These are phyloP conservation scores for Metschnikowia lochheadii DNA, from an alignment of 805 yeast genomes.

Conservation along the genomic window DNA sequence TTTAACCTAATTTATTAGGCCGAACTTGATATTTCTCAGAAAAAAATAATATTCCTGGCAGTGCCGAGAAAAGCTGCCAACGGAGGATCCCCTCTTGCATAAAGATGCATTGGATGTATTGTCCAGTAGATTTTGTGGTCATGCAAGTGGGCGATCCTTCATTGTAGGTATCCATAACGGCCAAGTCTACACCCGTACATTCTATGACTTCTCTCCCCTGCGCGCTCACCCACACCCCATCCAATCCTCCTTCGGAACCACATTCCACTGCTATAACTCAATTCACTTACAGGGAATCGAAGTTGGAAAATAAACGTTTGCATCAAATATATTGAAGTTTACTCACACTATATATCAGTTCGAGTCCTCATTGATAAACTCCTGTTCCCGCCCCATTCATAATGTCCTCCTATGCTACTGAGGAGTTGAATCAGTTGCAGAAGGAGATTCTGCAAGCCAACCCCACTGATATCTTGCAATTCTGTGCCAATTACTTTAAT, in stretches of 20 bases:
- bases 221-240: constrained; percentile 8
- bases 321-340: not conserved
- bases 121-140: not conserved
- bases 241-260: not conserved
- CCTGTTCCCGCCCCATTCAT: not conserved
- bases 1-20: not conserved
- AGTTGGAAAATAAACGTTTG: not conserved
- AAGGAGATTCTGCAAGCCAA: constrained; percentile 47
- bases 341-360: not conserved
- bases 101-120: not conserved
- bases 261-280: not conserved
- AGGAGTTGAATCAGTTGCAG: constrained; percentile 62
- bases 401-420: constrained; percentile 22
- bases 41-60: not conserved
- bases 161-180: not conserved
- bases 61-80: not conserved
- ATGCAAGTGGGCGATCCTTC: not conserved
- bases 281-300: not conserved
- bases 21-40: not conserved
- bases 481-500: constrained; percentile 71
- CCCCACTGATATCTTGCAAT: constrained; percentile 69
- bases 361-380: not conserved
- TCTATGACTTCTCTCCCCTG: not conserved
- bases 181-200: constrained; percentile 8
- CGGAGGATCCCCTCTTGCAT: not conserved